Evolutionary conservation across 148 eudicot genomes (phyloP), one percentile per base, ranked within the genome.

Genomic region (Euryodendron excelsum): DNA sequence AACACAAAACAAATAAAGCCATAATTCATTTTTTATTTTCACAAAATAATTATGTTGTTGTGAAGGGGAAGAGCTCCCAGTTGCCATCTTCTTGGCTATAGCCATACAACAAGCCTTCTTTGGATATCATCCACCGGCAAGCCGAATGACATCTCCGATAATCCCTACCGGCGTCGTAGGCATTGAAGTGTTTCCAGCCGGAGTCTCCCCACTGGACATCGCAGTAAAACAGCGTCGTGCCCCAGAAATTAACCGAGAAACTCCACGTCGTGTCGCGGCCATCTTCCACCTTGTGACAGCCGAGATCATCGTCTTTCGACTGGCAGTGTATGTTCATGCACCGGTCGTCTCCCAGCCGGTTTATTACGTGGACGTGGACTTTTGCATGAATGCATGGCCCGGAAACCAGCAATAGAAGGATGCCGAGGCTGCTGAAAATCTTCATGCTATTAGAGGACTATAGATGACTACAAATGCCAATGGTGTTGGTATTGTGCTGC

Each of bases 211-310:
- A 84, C 23, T 34, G 75, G 0, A 81, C 82, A 13, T 80, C 47
- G 17, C 87, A 84, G 12, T 78, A 84, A 44, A 81, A 84, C 62
- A 84, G 37, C 2, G 84, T 81, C 27, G 87, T 74, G 15, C 68
- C 77, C 82, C 81, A 81, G 17, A 84, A 47, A 1, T 84, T 84
- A 1, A 62, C 73, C 0, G 55, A 4, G 34, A 84, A 84, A 15
- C 73, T 78, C 87, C 87, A 84, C 2, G 53, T 7, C 1, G 27
- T 53, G 34, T 63, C 78, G 0, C 28, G 4, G 3, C 69, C 82
- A 4, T 59, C 73, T 2, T 60, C 75, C 33, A 84, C 14, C 28
- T 1, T 20, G 30, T 27, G 73, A 45, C 9, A 10, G 2, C 87
- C 87, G 10, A 84, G 82, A 65, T 84, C 87, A 23, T 84, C 70